phyloP scores from a whole-genome alignment of 2,329 filamentous ascomycete species.

The Trichophyton rubrum region DNA sequence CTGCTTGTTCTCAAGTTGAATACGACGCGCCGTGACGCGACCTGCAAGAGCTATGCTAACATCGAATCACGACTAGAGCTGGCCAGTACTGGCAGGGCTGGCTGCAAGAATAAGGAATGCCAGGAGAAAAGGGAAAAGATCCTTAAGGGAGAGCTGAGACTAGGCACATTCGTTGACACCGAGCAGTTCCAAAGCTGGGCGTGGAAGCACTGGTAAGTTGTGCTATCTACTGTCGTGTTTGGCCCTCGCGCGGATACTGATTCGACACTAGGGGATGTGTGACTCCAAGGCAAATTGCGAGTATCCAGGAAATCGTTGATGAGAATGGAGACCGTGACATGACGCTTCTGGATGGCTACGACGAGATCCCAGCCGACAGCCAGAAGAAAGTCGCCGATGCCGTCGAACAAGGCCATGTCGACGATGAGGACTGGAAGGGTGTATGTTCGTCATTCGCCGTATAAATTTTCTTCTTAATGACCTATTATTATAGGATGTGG shows the following conservation, averaged over 20 bases:
- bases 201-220: constrained; percentile 72
- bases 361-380: constrained; percentile 56
- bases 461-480: background rate
- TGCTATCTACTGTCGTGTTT: background rate
- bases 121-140: constrained; percentile 60
- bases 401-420: constrained; percentile 65
- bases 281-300: constrained; percentile 59
- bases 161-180: constrained; percentile 60
- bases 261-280: constrained; percentile 61
- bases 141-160: constrained; percentile 62
- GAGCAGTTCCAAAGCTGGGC: constrained; percentile 50
- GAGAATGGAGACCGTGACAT: constrained; percentile 42
- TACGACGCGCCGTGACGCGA: background rate
- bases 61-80: constrained; percentile 43
- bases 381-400: constrained; percentile 64
- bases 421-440: constrained; percentile 75
- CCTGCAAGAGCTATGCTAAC: background rate
- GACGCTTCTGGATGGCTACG: constrained; percentile 64
- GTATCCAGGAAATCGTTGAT: constrained; percentile 45
- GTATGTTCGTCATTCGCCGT: constrained; percentile 41
- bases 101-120: constrained; percentile 61
- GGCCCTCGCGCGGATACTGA: background rate
- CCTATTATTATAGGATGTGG: constrained; percentile 48
- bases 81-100: constrained; percentile 57
- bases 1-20: background rate